Evolutionary conservation across 1,139 yeast genomes (phyloP), one percentile per base, ranked within the genome.

Genomic region (Kazachstania sp.): DNA sequence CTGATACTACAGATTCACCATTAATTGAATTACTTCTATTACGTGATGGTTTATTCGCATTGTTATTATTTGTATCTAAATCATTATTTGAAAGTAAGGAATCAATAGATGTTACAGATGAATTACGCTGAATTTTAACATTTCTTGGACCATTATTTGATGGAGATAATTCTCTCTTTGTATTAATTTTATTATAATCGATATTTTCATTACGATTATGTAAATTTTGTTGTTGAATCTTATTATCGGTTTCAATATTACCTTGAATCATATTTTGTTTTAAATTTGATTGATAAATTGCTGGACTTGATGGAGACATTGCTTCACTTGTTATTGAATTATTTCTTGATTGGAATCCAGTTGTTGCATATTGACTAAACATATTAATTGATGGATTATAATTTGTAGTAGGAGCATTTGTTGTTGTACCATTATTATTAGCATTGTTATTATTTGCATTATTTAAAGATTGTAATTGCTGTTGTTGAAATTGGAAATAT

Each of bases 321-420:
- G 59, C 59, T 26, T 59, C 65, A 48, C 64, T 60, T 4, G 55
- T 55, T 11, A 59, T 51, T 1, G 64, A 60, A 15, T 57, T 57
- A 15, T 55, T 54, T 40, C 65, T 55, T 13, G 65, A 59, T 37
- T 56, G 61, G 37, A 57, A 57, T 1, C 60, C 64, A 19, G 50
- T 53, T 5, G 55, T 35, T 12, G 57, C 54, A 44, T 48, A 57
- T 30, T 59, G 59, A 9, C 58, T 56, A 44, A 60, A 55, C 13
- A 50, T 30, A 53, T 41, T n/a, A 55, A 44, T 23, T 49, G 45
- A 26, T 37, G 45, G 48, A 41, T 45, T 46, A 19, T 34, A 39
- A 30, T 26, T 29, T 23, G 28, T 23, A 23, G 6, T 23, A 7
- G 28, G 8, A 7, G 28, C 28, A 11, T 28, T 23, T 16, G 32